phyloP scores from a whole-genome alignment of 805 yeast species.

The Saccharomycopsis malanga region DNA sequence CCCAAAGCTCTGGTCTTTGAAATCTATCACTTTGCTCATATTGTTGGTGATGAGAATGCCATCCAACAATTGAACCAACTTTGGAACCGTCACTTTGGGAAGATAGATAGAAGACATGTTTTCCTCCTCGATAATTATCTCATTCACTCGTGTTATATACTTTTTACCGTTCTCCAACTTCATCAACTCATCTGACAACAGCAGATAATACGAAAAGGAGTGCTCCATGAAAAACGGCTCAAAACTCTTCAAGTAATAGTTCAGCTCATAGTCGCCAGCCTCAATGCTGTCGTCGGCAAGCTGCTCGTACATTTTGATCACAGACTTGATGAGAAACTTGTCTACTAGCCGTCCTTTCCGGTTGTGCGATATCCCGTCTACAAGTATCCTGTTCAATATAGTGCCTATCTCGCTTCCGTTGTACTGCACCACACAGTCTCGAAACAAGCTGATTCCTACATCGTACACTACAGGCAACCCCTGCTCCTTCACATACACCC shows the following conservation, averaged over 20 bases:
- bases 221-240: conserved; percentile 56
- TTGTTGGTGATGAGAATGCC: conserved; percentile 50
- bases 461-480: conserved; percentile 55
- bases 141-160: conserved; percentile 45
- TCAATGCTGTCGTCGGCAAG: conserved; percentile 36
- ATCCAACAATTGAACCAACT: conserved; percentile 49
- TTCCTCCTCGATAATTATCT: conserved; percentile 57
- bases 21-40: conserved; percentile 46
- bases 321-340: conserved; percentile 50
- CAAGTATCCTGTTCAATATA: conserved; percentile 40
- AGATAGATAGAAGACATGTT: conserved; percentile 45
- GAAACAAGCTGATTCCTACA: conserved; percentile 61
- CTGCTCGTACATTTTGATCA: conserved; percentile 66
- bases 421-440: conserved; percentile 49
- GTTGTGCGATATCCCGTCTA: conserved; percentile 49
- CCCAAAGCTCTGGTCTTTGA: conserved; percentile 49
- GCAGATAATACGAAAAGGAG: conserved; percentile 49
- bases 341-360: conserved; percentile 51
- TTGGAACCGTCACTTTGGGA: conserved; percentile 47
- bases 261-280: conserved; percentile 37
- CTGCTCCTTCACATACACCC: conserved; percentile 71
- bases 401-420: conserved; percentile 45
- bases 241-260: conserved; percentile 54
- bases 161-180: conserved; percentile 42
- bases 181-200: conserved; percentile 39